phyloP scores from a whole-genome alignment of 1,284 basidiomycete genomes.

The Puccinia polysora region DNA sequence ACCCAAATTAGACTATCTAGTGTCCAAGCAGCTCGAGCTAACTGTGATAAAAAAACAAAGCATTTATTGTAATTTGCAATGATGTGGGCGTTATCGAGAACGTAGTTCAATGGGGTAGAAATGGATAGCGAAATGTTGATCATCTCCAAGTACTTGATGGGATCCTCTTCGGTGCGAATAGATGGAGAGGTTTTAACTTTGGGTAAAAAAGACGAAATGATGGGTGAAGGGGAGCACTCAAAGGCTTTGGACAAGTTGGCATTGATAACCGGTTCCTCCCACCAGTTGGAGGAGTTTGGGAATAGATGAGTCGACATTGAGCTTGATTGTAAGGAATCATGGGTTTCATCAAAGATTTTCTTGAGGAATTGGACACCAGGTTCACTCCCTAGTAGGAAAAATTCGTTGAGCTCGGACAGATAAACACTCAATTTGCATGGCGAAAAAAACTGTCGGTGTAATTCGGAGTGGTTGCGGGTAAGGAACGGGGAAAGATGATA shows the following conservation, averaged over 20 bases:
- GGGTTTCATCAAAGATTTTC: conserved; percentile 9
- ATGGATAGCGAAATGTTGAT: conserved; percentile 12
- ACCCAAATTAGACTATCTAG: conserved; percentile 21
- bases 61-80: background rate
- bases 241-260: conserved; percentile 19
- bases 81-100: conserved; percentile 14
- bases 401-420: conserved; percentile 18
- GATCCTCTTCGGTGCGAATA: background rate
- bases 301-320: background rate
- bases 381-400: conserved; percentile 21
- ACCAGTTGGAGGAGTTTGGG: conserved; percentile 9
- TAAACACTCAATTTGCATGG: conserved; percentile 14
- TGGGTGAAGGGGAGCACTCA: background rate
- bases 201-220: conserved; percentile 21
- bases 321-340: background rate
- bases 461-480: background rate
- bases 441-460: conserved; percentile 7
- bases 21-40: background rate
- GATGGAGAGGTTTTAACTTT: conserved; percentile 3
- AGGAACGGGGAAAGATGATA: conserved; percentile 1
- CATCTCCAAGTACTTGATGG: conserved; percentile 12
- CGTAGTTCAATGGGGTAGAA: conserved; percentile 27
- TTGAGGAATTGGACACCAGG: conserved; percentile 16
- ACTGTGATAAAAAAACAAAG: conserved; percentile 23
- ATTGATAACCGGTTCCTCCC: conserved; percentile 26